A percentile compares a stretch with the other conserved stretches of the same genome.
Conservation (phyloP, 2,329 filamentous ascomycete species). For the Geosmithia putterillii region DNA sequence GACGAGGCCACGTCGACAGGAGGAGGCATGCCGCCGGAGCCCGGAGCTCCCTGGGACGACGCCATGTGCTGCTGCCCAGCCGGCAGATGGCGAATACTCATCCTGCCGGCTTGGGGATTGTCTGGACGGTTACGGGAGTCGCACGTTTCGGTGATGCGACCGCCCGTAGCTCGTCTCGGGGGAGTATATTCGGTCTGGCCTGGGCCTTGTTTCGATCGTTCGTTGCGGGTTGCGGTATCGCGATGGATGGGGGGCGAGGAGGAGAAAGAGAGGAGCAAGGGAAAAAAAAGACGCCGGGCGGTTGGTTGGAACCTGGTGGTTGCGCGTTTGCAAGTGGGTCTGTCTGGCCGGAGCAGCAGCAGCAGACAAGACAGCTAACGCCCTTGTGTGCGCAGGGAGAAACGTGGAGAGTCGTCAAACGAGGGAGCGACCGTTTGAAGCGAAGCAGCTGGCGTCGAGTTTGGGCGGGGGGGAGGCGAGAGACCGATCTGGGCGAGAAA, state of each 20-base stretch:
- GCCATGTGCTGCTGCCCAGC: conserved; percentile 55
- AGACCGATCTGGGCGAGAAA: neutral
- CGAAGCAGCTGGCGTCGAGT: too few relatives aligned
- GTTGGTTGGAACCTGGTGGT: too few relatives aligned
- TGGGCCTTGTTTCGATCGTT: neutral
- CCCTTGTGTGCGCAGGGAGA: too few relatives aligned
- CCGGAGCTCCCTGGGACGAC: conserved; percentile 15
- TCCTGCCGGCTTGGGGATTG: conserved; percentile 55
- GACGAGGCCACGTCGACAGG: conserved; percentile 17
- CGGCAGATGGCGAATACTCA: conserved; percentile 67
- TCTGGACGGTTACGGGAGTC: conserved; percentile 15
- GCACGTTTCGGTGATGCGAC: conserved; percentile 17
- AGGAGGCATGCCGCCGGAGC: conserved; percentile 15
- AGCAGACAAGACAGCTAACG: neutral
- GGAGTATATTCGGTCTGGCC: neutral
- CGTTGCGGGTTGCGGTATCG: neutral
- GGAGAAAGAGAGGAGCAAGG: too few relatives aligned
- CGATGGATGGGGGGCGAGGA: too few relatives aligned
- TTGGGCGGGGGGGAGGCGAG: conserved; percentile 1
- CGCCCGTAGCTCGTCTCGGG: conserved; percentile 11
- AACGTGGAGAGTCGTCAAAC: too few relatives aligned
- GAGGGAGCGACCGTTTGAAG: too few relatives aligned
- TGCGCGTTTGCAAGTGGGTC: too few relatives aligned
- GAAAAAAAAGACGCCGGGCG: too few relatives aligned
- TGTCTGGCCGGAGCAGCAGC: too few relatives aligned